Base-by-base conservation (phyloP, 495 filamentous ascomycete genomes). In the Mytilinidion resinicola region DNA sequence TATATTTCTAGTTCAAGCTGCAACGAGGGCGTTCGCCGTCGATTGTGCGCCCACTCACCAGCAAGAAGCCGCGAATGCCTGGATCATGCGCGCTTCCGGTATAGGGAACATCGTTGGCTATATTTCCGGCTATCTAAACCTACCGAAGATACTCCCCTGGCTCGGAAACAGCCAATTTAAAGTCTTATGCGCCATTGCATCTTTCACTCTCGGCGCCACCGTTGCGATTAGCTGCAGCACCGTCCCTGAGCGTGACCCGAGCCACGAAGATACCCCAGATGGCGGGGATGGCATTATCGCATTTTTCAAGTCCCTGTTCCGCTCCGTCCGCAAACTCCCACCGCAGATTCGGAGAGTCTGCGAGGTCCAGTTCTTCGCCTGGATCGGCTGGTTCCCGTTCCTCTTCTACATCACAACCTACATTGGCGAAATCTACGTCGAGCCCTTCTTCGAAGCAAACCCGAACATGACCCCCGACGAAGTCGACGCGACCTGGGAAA, bases 311-410 rank as follows among this genome's bases (percentile, higher is more conserved):
- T 80, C 85, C 64, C 82, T 91, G 34, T 87, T 86, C 70, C 82
- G 80, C 41, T 88, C 90, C 1, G 86, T 92, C 58, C 80, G 79
- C 55, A 76, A 82, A 49, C 77, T 96, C 3, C 89, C 91, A 0
- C 82, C 83, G 2, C 88, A 95, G 67, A 90, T 91, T 63, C 75
- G 79, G 19, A 85, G 83, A 63, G 87, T 96, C 58, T 96, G 91
- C 70, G 76, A 88, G 60, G 89, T 93, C 0, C 90, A 96, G 69
- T 82, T 96, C 65, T 89, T 86, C 55, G 88, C 88, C 25, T 96
- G 91, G 91, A 85, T 95, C 61, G 91, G 88, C 57, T 96, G 91
- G 87, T 96, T 96, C 66, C 91, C 91, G 15, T 92, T 95, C 74
- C 77, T 96, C 0, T 96, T 91, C 72, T 96, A 96, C 74, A 87